A percentile compares a stretch with the other conserved stretches of the same genome.
phyloP scores from a whole-genome alignment of 495 filamentous ascomycete genomes.

The Poronia punctata region DNA sequence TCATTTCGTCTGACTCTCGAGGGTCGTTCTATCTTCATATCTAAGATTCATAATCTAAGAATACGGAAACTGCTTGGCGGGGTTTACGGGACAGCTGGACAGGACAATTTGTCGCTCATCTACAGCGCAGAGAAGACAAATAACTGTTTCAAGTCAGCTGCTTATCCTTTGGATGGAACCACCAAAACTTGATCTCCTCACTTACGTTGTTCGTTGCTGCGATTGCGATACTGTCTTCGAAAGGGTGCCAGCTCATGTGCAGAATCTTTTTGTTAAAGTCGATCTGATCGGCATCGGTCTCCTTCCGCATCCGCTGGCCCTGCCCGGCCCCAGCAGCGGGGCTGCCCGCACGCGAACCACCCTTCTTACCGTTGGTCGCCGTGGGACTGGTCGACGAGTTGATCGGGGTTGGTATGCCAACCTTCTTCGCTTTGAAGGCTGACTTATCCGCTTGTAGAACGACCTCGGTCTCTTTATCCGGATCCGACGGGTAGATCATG shows the following conservation, averaged over 20 bases:
- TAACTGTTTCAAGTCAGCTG: slow-evolving; percentile 48
- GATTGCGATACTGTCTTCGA: slow-evolving; percentile 99
- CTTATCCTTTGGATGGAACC: slow-evolving; percentile 2
- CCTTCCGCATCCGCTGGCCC: slow-evolving; percentile 93
- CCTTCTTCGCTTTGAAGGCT: slow-evolving; percentile 99
- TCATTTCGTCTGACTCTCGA: slow-evolving; percentile 1
- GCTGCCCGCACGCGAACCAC: slow-evolving; percentile 77
- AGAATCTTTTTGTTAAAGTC: slow-evolving; percentile 99
- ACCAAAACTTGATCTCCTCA: slow-evolving; percentile 8
- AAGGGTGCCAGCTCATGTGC: slow-evolving; percentile 99
- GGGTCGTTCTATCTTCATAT: slow-evolving; percentile 1
- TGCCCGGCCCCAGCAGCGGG: slow-evolving; percentile 76
- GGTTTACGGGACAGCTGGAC: neutral
- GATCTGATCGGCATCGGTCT: slow-evolving; percentile 98
- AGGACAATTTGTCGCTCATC: slow-evolving; percentile 6
- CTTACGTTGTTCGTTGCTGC: slow-evolving; percentile 98
- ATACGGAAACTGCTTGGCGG: slow-evolving; percentile 12
- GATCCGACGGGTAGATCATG: slow-evolving; percentile 98
- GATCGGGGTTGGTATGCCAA: slow-evolving; percentile 95
- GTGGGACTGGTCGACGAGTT: slow-evolving; percentile 69
- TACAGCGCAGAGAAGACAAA: slow-evolving; percentile 99
- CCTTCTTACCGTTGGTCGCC: slow-evolving; percentile 65
- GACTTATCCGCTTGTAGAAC: slow-evolving; percentile 97
- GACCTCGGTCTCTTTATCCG: slow-evolving; percentile 91
- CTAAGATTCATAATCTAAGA: slow-evolving; percentile 9